Evolutionary conservation across 2,329 filamentous ascomycete genomes (phyloP).

Genomic region (Aspergillus puulaauensis): DNA sequence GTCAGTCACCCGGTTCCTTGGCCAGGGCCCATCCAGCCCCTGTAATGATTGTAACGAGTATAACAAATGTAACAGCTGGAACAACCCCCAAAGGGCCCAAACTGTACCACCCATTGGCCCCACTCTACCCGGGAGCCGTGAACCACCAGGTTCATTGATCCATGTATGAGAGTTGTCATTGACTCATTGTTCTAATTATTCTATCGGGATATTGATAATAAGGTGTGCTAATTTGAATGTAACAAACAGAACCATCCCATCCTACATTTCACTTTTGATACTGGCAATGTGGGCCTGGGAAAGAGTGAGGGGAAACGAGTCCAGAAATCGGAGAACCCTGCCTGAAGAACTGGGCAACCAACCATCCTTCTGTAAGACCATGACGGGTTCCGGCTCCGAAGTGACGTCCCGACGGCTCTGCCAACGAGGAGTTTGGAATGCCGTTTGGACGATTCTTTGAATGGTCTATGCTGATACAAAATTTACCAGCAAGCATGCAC

Average conservation of each 20-base stretch:
- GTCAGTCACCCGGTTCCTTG: conserved; percentile 5
- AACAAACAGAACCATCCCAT: background rate
- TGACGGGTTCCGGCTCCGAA: background rate
- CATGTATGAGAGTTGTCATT: no score
- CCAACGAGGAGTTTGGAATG: background rate
- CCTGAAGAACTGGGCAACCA: conserved; percentile 17
- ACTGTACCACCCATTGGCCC: conserved; percentile 6
- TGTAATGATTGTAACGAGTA: background rate
- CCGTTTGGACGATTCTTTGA: background rate
- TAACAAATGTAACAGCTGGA: background rate
- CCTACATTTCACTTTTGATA: background rate
- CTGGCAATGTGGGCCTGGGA: background rate
- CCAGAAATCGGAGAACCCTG: background rate
- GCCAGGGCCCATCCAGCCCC: conserved; percentile 10
- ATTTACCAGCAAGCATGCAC: background rate
- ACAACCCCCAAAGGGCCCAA: background rate
- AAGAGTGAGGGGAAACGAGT: background rate
- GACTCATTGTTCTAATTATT: no score
- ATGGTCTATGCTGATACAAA: background rate
- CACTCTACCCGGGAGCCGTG: conserved; percentile 2
- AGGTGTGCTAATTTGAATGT: background rate
- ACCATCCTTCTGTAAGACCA: background rate
- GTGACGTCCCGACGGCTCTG: background rate
- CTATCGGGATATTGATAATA: background rate
- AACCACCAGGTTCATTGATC: background rate